Evolutionary conservation across 2,329 filamentous ascomycete species (phyloP).

Genomic region (Fusarium robinianum): DNA sequence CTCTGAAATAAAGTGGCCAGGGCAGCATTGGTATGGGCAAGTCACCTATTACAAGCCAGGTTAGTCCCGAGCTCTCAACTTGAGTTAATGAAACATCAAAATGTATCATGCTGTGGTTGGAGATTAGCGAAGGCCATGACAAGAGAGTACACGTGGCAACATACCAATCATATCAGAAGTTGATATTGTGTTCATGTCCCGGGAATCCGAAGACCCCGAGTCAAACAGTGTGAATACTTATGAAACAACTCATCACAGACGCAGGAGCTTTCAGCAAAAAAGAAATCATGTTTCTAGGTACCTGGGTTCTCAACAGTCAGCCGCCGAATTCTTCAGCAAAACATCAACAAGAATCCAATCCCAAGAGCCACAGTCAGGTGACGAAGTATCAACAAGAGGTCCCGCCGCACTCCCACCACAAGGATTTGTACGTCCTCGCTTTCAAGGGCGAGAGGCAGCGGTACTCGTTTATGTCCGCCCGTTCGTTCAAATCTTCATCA

Average conservation of each 20-base stretch:
- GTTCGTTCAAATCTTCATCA: slow-evolving; percentile 72
- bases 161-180: slow-evolving; percentile 59
- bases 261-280: slow-evolving; percentile 22
- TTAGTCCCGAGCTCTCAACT: not conserved
- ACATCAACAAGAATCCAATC: slow-evolving; percentile 36
- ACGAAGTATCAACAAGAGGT: slow-evolving; percentile 69
- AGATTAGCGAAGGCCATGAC: too few relatives aligned
- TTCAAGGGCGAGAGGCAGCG: slow-evolving; percentile 52
- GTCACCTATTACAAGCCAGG: slow-evolving; percentile 15
- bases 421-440: slow-evolving; percentile 66
- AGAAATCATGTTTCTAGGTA: slow-evolving; percentile 38
- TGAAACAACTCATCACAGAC: slow-evolving; percentile 53
- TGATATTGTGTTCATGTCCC: slow-evolving; percentile 59
- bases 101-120: too few relatives aligned
- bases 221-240: slow-evolving; percentile 67
- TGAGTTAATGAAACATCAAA: not conserved
- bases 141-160: too few relatives aligned
- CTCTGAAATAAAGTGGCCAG: too few relatives aligned
- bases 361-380: slow-evolving; percentile 58
- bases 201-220: slow-evolving; percentile 45
- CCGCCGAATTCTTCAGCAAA: slow-evolving; percentile 27
- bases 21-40: too few relatives aligned
- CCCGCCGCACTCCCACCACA: slow-evolving; percentile 56
- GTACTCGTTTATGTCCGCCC: slow-evolving; percentile 69
- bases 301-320: slow-evolving; percentile 44